Percentiles rank a stretch among this genome's conserved stretches.
These are phyloP conservation scores for Cenchrus americanus DNA, from an alignment of 176 grass and related monocot species.

Conservation along the genomic window DNA sequence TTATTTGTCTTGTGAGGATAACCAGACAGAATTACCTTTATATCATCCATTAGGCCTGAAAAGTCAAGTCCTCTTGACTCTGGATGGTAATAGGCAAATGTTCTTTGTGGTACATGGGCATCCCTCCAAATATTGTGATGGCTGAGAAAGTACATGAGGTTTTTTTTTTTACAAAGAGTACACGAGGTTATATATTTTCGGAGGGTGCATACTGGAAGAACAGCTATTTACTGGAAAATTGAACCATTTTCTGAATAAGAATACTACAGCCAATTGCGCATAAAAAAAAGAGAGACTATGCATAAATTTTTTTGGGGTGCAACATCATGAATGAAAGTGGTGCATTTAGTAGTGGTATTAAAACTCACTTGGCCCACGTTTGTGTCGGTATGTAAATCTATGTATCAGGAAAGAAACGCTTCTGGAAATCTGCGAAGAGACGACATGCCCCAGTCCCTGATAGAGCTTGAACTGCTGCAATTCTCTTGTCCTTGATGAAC, in stretches of 20 bases:
- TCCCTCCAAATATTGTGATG: constrained; percentile 97
- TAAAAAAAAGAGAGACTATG: background rate
- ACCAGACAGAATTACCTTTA: constrained; percentile 62
- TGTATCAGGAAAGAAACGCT: constrained; percentile 78
- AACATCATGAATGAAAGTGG: background rate
- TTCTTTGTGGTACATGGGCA: constrained; percentile 74
- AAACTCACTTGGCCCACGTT: constrained; percentile 87
- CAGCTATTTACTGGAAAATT: background rate
- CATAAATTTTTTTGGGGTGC: background rate
- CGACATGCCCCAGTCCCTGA: constrained; percentile 91
- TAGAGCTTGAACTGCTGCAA: constrained; percentile 83
- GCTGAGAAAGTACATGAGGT: constrained; percentile 54
- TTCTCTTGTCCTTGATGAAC: constrained; percentile 81
- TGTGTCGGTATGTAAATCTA: constrained; percentile 90
- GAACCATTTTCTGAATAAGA: background rate
- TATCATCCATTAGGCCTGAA: constrained; percentile 79
- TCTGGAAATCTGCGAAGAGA: constrained; percentile 94
- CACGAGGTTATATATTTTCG: constrained; percentile 29
- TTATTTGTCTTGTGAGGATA: background rate
- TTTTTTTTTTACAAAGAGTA: background rate
- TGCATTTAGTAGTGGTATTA: background rate
- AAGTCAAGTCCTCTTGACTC: constrained; percentile 86
- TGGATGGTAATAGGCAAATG: constrained; percentile 74
- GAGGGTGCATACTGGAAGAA: background rate
- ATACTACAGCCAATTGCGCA: background rate